Base-by-base conservation (phyloP, 2,329 filamentous ascomycete genomes). In the Epichloe sp. region DNA sequence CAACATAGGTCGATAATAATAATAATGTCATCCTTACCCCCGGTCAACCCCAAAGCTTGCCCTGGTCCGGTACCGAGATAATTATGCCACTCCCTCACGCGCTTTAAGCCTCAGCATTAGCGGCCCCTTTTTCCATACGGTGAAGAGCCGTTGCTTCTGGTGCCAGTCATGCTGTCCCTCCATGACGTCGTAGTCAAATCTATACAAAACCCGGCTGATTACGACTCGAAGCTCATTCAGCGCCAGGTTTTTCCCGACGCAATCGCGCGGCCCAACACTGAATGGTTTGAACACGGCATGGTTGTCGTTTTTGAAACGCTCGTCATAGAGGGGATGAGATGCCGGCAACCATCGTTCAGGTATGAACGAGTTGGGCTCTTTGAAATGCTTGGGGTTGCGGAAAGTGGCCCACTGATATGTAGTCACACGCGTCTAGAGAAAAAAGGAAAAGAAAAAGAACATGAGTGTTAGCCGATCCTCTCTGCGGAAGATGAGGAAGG, bases 171-270 rank as follows among this genome's bases (percentile, higher is more conserved):
- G 47, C 34, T 60, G 57, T 2, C 53, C 55, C 3, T 73, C 58
- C 3, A 47, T 3, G 1, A 51, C 8, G 42, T 64, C 58, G 44
- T 75, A 54, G 44, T 76, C 72, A 51, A 76, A 76, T 19, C 68
- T 65, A 51, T 62, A 74, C 2, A 77, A 54, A 5, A 77, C 49
- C 8, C 68, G 66, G 1, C 70, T 65, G 1, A 75, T 53, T 10
- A 75, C 68, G 3, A 76, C 54, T 1, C 73, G 68, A 68, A 77
- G 71, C 56, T 77, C 73, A 3, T 66, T 65, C 44, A 71, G 71
- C 1, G 74, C 74, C 4, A 62, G 53, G 35, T 69, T 72, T 49
- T 65, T 63, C 1, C 70, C 70, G 34, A 73, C 59, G 48, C 71
- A 73, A 15, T 70, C 68, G 5, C 70, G 55, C 2, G 69, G 61